Evolutionary conservation across 225 moss, liverwort and hornwort genomes (phyloP).

Genomic region (Pleurozium schreberi): DNA sequence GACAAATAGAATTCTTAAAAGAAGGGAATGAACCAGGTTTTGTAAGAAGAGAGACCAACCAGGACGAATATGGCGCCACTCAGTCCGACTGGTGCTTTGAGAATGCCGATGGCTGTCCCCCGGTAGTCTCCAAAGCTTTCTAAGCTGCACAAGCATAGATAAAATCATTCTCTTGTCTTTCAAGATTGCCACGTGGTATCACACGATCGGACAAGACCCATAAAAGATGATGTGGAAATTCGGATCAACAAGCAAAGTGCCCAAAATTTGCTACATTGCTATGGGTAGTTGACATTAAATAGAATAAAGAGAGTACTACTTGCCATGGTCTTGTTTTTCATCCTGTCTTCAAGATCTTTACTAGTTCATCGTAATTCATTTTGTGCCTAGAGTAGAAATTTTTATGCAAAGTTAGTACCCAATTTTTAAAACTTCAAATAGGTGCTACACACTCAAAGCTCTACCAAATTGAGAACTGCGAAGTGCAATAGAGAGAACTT

Average conservation of each 20-base stretch:
- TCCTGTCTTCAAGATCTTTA: background rate
- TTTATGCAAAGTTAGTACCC: background rate
- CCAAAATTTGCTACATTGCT: background rate
- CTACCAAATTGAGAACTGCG: background rate
- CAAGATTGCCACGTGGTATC: background rate
- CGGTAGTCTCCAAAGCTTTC: slow-evolving; percentile 45
- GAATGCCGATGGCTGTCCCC: slow-evolving; percentile 44
- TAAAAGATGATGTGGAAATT: background rate
- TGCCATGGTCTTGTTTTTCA: background rate
- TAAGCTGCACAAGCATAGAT: slow-evolving; percentile 15
- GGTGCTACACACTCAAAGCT: background rate
- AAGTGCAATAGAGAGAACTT: background rate
- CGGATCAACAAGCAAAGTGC: background rate
- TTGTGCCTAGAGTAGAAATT: background rate
- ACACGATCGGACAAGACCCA: background rate
- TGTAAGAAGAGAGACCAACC: slow-evolving; percentile 4
- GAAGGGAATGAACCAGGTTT: background rate
- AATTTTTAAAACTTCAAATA: background rate
- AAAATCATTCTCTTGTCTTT: background rate
- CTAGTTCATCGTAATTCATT: background rate
- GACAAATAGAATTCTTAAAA: background rate
- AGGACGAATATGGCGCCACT: slow-evolving; percentile 53
- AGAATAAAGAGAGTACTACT: background rate
- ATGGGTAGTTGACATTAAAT: background rate
- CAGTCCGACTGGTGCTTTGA: slow-evolving; percentile 52